Evolutionary conservation across 345 rosid species (phyloP), one percentile per base, ranked within the genome.

Genomic region (Xanthoceras sorbifolium): DNA sequence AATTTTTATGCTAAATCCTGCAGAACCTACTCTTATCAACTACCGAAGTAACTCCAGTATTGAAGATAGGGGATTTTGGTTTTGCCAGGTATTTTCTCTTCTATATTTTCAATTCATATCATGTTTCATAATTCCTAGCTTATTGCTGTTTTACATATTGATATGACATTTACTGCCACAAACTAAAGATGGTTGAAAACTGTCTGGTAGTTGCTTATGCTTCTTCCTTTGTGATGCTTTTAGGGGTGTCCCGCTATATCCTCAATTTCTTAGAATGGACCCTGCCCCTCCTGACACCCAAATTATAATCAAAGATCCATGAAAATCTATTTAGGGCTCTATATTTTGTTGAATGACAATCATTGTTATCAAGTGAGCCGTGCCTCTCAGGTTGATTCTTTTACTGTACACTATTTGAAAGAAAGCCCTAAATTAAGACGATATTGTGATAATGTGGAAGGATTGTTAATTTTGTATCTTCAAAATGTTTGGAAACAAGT

Each of bases 11-110:
- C 60, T 74, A 8, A 69, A 72, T 29, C 64, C 69, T 82, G 84
- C 87, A 93, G 97, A 93, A 93, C 87, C 82, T 93, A 59, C 91
- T 93, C 64, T 81, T 93, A 71, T 84, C 90, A 18, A 86, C 89
- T 17, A 79, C 82, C 77, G 92, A 85, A 69, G 77, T 65, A 62
- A 80, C 88, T 75, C 90, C 90, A 15, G 74, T 78, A 72, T 77
- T 93, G 83, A 93, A 93, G 86, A 93, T 93, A 68, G 95, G 95
- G 61, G 97, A 93, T 84, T 93, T 93, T 86, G 97, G 95, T 72
- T 93, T 93, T 88, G 97, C 95, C 63, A 89, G 97, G 97, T 90
- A 78, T 48, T 23, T n/a, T 52, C 2, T 11, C 15, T 82, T 17
- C 9, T 34, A 25, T 29, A 26, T 22, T 50, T 29, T 22, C 12